Evolutionary conservation across 2,329 filamentous ascomycete species (phyloP).

Genomic region (Chalaropsis thielavioides): DNA sequence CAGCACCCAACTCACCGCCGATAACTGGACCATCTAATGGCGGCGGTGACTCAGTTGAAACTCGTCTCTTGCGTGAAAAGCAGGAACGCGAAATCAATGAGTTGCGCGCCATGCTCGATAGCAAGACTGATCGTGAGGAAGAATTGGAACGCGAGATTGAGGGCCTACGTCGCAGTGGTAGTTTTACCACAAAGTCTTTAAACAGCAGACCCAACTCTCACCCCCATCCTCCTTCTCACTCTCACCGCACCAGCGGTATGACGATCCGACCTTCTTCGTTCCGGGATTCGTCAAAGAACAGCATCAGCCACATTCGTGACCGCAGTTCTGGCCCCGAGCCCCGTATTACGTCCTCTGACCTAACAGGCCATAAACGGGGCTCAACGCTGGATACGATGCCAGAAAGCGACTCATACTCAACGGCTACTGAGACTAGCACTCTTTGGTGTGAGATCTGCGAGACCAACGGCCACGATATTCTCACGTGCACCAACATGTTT

Average conservation of each 20-base stretch:
- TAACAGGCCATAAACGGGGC: slow-evolving; percentile 35
- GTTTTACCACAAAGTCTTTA: slow-evolving; percentile 19
- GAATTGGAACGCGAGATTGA: slow-evolving; percentile 76
- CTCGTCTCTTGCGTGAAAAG: slow-evolving; percentile 48
- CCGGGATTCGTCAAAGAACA: slow-evolving; percentile 52
- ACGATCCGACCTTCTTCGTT: slow-evolving; percentile 41
- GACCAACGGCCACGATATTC: slow-evolving; percentile 77
- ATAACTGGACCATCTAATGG: slow-evolving; percentile 34
- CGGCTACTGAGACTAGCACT: slow-evolving; percentile 54
- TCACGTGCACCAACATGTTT: slow-evolving; percentile 89
- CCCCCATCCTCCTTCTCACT: slow-evolving; percentile 19
- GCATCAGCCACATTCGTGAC: slow-evolving; percentile 27
- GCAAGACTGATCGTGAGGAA: slow-evolving; percentile 57
- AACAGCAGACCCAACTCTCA: slow-evolving; percentile 22
- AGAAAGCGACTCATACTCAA: slow-evolving; percentile 55
- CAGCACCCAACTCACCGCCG: slow-evolving; percentile 22
- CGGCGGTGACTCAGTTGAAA: slow-evolving; percentile 37
- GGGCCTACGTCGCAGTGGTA: slow-evolving; percentile 38
- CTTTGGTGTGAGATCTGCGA: slow-evolving; percentile 96
- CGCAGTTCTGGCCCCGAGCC: slow-evolving; percentile 33
- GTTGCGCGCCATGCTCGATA: slow-evolving; percentile 54
- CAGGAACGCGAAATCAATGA: slow-evolving; percentile 71
- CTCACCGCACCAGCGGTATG: slow-evolving; percentile 36
- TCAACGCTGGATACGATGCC: slow-evolving; percentile 52
- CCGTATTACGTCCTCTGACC: slow-evolving; percentile 33